Evolutionary conservation across 2,329 filamentous ascomycete genomes (phyloP), one percentile per base, ranked within the genome.

Genomic region (Purpureocillium takamizusanense): DNA sequence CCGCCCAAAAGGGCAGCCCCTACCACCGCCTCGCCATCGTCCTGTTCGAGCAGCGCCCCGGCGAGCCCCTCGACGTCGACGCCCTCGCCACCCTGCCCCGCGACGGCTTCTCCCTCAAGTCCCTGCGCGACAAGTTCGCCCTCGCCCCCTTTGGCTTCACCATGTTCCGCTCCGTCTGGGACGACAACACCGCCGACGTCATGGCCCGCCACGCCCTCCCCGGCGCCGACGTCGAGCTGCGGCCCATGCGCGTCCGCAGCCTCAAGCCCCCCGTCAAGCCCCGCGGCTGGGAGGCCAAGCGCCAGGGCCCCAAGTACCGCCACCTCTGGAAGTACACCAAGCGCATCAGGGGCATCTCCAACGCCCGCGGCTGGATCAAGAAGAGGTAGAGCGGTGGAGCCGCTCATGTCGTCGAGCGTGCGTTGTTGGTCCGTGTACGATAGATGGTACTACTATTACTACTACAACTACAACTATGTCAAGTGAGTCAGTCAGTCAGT

Each of bases 11-110:
- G 68, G 92, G 92, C 41, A 76, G 83, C 2, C 86, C 86, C 2
- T 95, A 97, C 65, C 92, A 97, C 63, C 84, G 92, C 37, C 70
- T 97, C 39, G 81, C 82, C 35, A 66, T 97, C 43, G 83, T 92
- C 56, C 67, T 98, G 16, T 69, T 97, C 36, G 78, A 94, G 65
- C 92, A 98, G 62, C 68, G 74, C 37, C 66, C 78, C 38, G 77
- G 73, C 38, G 52, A 72, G 45, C 50, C 40, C 28, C 55, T 88
- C 46, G 77, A 87, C 52, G 62, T 74, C 18, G 66, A 65, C 30
- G 63, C 68, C 41, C 63, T 87, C 32, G 64, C 73, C 48, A 59
- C 76, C 55, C 50, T 57, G 16, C 46, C 48, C 32, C 76, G 83
- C 37, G 74, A 89, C 35, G 73, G 72, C 34, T 94, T 94, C 65